Base-by-base conservation (phyloP, 371 early-diverging fungal species). In the Parasitella parasitica region DNA sequence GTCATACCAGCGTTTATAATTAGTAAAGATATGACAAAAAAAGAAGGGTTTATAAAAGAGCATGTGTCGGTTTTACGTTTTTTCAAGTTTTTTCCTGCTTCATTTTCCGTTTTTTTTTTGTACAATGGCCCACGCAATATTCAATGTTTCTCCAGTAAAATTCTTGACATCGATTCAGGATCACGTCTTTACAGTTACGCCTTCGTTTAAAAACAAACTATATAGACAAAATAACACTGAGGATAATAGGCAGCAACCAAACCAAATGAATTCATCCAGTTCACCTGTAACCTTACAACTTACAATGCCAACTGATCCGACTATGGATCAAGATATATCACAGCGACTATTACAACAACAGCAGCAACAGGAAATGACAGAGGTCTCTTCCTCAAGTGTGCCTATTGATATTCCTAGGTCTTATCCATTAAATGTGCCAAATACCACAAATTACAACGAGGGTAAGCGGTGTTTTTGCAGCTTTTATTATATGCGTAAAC, bases 321-420 rank as follows among this genome's bases (percentile, higher is more conserved):
- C 6, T 20, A 35, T 34, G 20, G 35, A 55, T 35, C 39, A 55
- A 7, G 35, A 37, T 27, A 13, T 22, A 12, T 34, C 22, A n/a
- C 55, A 39, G 18, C 55, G 39, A 39, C 22, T 37, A 30, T 30
- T 30, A 30, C 46, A 24, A 13, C 54, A 54, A 22, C 54, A 54
- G 15, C 54, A 54, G n/a, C 54, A 54, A 15, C 54, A 54, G 22
- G 35, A 54, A 15, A 30, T 34, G 37, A 20, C 28, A 49, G 49
- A 49, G 13, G 28, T 48, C n/a, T n/a, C 48, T 22, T 32, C 57
- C 6, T 22, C 57, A 4, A 9, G 57, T 34, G 28, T 39, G 11
- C 64, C 64, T 28, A 64, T 64, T 41, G 69, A 64, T 53, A 64
- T 64, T 12, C 64, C 64, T 24, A 48, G 58, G 48, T 61, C 66